Evolutionary conservation across 495 filamentous ascomycete species (phyloP).

Genomic region (Chaetomium cochliodes): DNA sequence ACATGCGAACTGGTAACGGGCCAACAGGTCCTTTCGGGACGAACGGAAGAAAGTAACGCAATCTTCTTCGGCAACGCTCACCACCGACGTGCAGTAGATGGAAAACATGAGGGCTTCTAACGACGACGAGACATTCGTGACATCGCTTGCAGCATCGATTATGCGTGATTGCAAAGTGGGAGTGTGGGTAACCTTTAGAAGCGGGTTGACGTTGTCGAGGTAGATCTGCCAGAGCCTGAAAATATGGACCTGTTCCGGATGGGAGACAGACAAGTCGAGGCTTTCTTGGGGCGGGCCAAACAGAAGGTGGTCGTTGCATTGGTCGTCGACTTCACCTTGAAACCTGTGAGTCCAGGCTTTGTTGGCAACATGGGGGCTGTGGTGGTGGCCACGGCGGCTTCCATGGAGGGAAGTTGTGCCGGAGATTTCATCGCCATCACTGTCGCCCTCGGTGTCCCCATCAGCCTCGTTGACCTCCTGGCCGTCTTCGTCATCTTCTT

Average conservation of each 20-base stretch:
- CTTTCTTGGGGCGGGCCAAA: neutral
- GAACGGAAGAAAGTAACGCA: neutral
- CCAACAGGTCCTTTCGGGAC: neutral
- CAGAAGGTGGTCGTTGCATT: neutral
- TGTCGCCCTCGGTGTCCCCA: too few relatives aligned
- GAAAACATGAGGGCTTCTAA: neutral
- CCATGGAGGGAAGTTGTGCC: neutral
- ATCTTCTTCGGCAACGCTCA: neutral
- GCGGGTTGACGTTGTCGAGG: neutral
- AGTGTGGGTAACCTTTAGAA: neutral
- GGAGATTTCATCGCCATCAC: too few relatives aligned
- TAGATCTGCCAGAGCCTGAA: neutral
- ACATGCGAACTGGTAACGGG: neutral
- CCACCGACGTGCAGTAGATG: neutral
- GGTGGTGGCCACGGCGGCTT: neutral
- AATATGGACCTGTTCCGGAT: neutral
- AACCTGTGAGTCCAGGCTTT: too few relatives aligned
- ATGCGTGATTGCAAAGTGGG: neutral
- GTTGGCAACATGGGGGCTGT: neutral
- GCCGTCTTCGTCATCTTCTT: too few relatives aligned
- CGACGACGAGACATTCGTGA: neutral
- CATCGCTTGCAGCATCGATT: neutral
- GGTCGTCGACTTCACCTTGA: neutral
- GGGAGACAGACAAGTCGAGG: neutral
- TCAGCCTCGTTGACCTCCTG: too few relatives aligned